These are phyloP conservation scores for Phytophthora citricola DNA, from an alignment of 352 stramenopile species.

Conservation along the genomic window DNA sequence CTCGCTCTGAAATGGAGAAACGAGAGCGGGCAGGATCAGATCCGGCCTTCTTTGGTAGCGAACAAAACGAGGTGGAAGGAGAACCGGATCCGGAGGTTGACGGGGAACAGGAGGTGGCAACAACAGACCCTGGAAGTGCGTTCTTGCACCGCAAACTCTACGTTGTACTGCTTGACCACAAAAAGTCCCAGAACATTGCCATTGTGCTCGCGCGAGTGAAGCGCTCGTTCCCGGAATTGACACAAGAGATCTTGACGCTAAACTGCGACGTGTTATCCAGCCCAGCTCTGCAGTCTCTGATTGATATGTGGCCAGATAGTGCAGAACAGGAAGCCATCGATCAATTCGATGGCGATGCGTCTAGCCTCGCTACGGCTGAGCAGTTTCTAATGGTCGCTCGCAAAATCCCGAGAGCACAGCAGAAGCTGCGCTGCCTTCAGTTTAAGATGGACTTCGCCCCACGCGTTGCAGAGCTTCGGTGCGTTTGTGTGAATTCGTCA, in stretches of 20 bases:
- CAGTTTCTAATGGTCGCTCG: conserved; percentile 74
- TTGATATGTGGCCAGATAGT: conserved; percentile 86
- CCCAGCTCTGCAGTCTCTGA: conserved; percentile 73
- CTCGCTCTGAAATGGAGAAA: conserved; percentile 22
- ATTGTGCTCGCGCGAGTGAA: conserved; percentile 84
- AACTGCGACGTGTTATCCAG: conserved; percentile 71
- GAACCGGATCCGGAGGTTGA: conserved; percentile 30
- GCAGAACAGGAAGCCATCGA: conserved; percentile 77
- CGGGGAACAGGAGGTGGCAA: conserved; percentile 8
- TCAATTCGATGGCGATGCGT: conserved; percentile 60
- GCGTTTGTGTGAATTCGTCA: conserved; percentile 11
- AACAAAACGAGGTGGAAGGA: conserved; percentile 28
- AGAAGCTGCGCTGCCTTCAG: conserved; percentile 78
- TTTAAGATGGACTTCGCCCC: conserved; percentile 82
- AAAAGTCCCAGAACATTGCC: conserved; percentile 88
- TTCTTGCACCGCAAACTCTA: conserved; percentile 58
- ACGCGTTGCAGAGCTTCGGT: conserved; percentile 79
- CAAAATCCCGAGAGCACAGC: conserved; percentile 66
- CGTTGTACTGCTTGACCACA: conserved; percentile 77
- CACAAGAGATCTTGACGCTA: conserved; percentile 64
- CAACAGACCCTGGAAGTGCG: conserved; percentile 14
- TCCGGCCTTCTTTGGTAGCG: conserved; percentile 20
- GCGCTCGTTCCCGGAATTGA: conserved; percentile 61
- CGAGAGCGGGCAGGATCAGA: conserved; percentile 22
- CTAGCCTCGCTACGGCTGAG: conserved; percentile 64